Percentiles rank a stretch among this genome's conserved stretches.
Evolutionary conservation across 2,329 filamentous ascomycete species (phyloP).

Genomic region (Ophiostoma triangulosporum): DNA sequence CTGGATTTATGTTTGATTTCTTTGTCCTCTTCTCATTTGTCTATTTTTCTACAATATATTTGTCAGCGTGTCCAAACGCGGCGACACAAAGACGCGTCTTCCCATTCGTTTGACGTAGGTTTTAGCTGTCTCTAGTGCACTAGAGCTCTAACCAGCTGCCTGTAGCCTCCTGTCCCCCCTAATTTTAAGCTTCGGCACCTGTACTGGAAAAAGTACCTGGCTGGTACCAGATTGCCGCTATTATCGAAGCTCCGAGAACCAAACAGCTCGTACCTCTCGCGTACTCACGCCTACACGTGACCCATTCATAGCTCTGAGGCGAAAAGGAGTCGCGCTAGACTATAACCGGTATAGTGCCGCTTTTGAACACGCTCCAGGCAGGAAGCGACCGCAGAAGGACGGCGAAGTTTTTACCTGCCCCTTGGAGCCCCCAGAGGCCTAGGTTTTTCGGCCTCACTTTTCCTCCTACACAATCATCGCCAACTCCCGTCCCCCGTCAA

Average conservation of each 20-base stretch:
- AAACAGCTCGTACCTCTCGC: background rate
- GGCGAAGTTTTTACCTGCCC: constrained; percentile 30
- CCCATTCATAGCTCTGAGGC: background rate
- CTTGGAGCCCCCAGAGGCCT: constrained; percentile 10
- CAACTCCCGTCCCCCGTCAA: background rate
- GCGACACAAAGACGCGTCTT: background rate
- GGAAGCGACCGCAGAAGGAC: constrained; percentile 20
- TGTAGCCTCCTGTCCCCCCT: background rate
- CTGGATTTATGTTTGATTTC: background rate
- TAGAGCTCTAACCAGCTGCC: background rate
- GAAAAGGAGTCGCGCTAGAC: constrained; percentile 16
- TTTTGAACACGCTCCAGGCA: constrained; percentile 19
- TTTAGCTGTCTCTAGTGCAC: background rate
- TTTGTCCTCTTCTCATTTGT: background rate
- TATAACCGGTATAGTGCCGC: constrained; percentile 18
- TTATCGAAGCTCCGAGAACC: constrained; percentile 3
- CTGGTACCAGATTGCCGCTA: constrained; percentile 1
- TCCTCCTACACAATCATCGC: constrained; percentile 29
- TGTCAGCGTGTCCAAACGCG: background rate
- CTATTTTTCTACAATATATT: background rate
- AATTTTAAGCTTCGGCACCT: background rate
- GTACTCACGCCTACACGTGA: constrained; percentile 6
- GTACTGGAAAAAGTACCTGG: background rate
- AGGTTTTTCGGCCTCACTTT: constrained; percentile 9
- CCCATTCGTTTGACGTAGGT: background rate